These are phyloP conservation scores for Xylaria sp. DNA, from an alignment of 2,329 filamentous ascomycete species.

Conservation along the genomic window DNA sequence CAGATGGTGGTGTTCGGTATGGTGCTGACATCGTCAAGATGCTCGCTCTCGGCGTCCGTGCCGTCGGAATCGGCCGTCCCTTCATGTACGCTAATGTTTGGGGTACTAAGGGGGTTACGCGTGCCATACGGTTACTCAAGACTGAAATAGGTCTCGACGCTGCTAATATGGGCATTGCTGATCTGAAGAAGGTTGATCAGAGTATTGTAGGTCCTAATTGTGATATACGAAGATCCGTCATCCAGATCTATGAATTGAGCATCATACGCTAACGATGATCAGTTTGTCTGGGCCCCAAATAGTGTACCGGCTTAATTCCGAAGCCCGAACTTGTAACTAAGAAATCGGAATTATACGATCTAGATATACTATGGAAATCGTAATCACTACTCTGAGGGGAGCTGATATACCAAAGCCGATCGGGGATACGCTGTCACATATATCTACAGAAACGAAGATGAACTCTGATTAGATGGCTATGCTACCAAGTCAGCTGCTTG, in stretches of 20 bases:
- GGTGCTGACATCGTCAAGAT: slow-evolving; percentile 50
- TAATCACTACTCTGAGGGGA: background rate
- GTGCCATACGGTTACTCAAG: slow-evolving; percentile 56
- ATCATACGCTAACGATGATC: background rate
- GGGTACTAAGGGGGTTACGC: slow-evolving; percentile 56
- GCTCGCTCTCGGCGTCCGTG: slow-evolving; percentile 49
- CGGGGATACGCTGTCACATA: background rate
- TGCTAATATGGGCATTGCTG: slow-evolving; percentile 44
- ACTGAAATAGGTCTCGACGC: slow-evolving; percentile 52
- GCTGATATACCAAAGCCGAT: background rate
- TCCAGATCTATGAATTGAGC: background rate
- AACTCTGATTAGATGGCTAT: background rate
- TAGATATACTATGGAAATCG: background rate
- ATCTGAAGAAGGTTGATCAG: slow-evolving; percentile 37
- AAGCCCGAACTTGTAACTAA: background rate
- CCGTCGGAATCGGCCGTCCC: slow-evolving; percentile 55
- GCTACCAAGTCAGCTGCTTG: background rate
- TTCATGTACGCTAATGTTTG: slow-evolving; percentile 61
- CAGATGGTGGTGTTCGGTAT: slow-evolving; percentile 50
- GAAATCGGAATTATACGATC: background rate
- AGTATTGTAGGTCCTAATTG: background rate
- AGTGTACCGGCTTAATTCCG: background rate
- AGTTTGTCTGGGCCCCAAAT: background rate
- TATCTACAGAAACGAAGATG: background rate
- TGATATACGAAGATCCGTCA: background rate